Evolutionary conservation across 2,329 filamentous ascomycete species (phyloP).

Genomic region (Helotiales sp.): DNA sequence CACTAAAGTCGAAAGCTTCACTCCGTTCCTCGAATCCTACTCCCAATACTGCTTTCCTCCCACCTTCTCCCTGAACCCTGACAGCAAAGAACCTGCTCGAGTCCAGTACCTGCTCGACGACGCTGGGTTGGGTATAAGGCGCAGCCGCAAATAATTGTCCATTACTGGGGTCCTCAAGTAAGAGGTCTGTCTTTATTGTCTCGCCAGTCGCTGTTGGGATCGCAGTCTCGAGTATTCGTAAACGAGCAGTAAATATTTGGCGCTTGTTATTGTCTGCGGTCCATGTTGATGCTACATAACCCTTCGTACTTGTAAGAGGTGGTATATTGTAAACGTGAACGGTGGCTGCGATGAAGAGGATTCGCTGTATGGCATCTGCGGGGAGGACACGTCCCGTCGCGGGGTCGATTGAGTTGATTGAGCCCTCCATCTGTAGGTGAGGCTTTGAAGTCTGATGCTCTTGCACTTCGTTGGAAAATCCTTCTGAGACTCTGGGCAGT

Average conservation of each 20-base stretch:
- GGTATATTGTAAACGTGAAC: slow-evolving; percentile 90
- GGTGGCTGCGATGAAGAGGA: slow-evolving; percentile 72
- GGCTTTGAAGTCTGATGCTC: no score
- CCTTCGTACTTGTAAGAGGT: slow-evolving; percentile 73
- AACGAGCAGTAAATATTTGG: slow-evolving; percentile 82
- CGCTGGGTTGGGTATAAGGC: slow-evolving; percentile 66
- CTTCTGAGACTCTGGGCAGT: no score
- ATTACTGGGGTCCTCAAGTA: slow-evolving; percentile 73
- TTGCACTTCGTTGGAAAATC: no score
- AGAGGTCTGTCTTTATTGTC: slow-evolving; percentile 69
- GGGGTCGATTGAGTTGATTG: slow-evolving; percentile 65
- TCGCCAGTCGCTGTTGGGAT: slow-evolving; percentile 46
- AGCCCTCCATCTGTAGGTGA: no score
- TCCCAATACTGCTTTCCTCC: slow-evolving; percentile 76
- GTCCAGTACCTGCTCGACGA: slow-evolving; percentile 77
- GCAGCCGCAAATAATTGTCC: slow-evolving; percentile 82
- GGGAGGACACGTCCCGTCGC: slow-evolving; percentile 68
- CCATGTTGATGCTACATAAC: slow-evolving; percentile 77
- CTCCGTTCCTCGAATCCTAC: slow-evolving; percentile 85
- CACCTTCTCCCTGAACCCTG: slow-evolving; percentile 72
- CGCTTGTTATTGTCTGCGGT: slow-evolving; percentile 66
- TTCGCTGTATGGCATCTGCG: slow-evolving; percentile 76
- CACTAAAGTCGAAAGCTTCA: slow-evolving; percentile 83
- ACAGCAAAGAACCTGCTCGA: slow-evolving; percentile 83
- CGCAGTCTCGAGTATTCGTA: slow-evolving; percentile 77